These are phyloP conservation scores for Silene noctiflora DNA, from an alignment of 179 eudicot genomes.

Conservation along the genomic window DNA sequence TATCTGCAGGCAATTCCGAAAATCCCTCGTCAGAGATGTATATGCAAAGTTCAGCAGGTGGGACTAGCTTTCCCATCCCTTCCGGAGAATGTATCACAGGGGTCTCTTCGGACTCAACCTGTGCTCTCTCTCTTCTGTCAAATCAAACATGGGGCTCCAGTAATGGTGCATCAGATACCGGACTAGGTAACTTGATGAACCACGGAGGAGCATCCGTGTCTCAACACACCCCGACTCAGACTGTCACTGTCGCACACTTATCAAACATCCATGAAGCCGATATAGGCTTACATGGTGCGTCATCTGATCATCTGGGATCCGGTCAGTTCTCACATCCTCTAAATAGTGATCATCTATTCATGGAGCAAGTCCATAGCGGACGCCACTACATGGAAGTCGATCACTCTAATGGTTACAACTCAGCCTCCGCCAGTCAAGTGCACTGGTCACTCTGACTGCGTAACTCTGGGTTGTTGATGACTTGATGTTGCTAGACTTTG, in stretches of 20 bases:
- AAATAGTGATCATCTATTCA: conserved; percentile 41
- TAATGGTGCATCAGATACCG: conserved; percentile 46
- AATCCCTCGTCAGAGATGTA: conserved; percentile 39
- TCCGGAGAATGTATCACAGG: conserved; percentile 61
- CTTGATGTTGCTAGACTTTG: background rate
- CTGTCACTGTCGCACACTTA: conserved; percentile 38
- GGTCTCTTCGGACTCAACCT: conserved; percentile 37
- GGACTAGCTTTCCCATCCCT: conserved; percentile 40
- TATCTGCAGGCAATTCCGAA: conserved; percentile 36
- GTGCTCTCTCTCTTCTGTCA: conserved; percentile 99
- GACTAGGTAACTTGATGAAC: conserved; percentile 35
- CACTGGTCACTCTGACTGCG: conserved; percentile 59
- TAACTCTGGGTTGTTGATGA: conserved; percentile 2
- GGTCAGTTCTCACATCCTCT: conserved; percentile 48
- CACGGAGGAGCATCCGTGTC: conserved; percentile 39
- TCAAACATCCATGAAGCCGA: conserved; percentile 35
- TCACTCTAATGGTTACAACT: conserved; percentile 51
- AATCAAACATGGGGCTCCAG: conserved; percentile 71
- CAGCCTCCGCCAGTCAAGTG: conserved; percentile 47
- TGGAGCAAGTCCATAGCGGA: conserved; percentile 44
- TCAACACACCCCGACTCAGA: conserved; percentile 37
- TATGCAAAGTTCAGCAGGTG: conserved; percentile 47
- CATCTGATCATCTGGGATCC: conserved; percentile 46
- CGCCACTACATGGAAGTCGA: conserved; percentile 53
- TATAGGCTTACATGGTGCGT: conserved; percentile 29